Percentiles rank a stretch among this genome's conserved stretches.
phyloP scores from a whole-genome alignment of 495 filamentous ascomycete genomes.

The Tuber umbilicatum region DNA sequence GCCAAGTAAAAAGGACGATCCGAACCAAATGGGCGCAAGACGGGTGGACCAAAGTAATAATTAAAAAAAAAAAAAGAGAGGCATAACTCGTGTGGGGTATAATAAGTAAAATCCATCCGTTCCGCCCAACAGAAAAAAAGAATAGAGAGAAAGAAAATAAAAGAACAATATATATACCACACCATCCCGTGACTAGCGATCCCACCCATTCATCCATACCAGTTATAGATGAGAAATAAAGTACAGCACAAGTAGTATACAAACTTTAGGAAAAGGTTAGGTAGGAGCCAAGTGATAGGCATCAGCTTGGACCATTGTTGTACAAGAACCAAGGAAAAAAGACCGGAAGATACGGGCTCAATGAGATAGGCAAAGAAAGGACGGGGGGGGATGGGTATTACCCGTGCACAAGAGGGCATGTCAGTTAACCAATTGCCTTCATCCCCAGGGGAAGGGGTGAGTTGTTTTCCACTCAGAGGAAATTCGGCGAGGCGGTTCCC shows the following conservation, averaged over 20 bases:
- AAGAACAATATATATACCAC: slow-evolving; percentile 23
- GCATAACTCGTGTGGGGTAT: slow-evolving; percentile 1
- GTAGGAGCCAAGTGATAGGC: not conserved
- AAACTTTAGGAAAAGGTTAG: slow-evolving; percentile 1
- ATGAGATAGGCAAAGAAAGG: not conserved
- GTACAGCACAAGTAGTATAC: slow-evolving; percentile 20
- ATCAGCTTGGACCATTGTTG: slow-evolving; percentile 1
- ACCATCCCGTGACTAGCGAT: slow-evolving; percentile 7
- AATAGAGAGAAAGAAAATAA: slow-evolving; percentile 20
- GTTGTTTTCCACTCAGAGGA: not conserved
- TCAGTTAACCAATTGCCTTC: not conserved
- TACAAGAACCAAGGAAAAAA: not conserved
- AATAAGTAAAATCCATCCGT: not conserved
- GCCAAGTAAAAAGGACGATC: not conserved
- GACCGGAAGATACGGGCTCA: not conserved
- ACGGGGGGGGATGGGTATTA: not conserved
- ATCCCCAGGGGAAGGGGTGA: not conserved
- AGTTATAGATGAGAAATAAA: slow-evolving; percentile 36
- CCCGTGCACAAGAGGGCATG: not conserved
- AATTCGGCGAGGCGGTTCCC: not conserved
- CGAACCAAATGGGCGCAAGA: not conserved
- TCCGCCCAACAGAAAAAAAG: not conserved
- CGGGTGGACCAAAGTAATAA: not conserved
- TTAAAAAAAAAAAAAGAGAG: not conserved
- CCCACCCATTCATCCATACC: slow-evolving; percentile 31